Evolutionary conservation across 305 asterid genomes (phyloP), one percentile per base, ranked within the genome.

Genomic region (Fraxinus albicans): DNA sequence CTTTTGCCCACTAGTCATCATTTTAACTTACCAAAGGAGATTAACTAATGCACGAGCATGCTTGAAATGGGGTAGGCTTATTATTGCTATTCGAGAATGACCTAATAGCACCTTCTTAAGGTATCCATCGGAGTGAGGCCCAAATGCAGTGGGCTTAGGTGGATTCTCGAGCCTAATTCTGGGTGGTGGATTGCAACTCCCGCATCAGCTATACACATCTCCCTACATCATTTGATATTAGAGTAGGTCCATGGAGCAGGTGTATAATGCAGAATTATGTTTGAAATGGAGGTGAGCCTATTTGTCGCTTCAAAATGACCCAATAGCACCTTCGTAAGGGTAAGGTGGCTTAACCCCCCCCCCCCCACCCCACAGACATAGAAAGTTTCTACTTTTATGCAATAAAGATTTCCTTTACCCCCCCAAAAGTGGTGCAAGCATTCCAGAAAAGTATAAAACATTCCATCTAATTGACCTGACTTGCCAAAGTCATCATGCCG

Each of bases 271-370:
- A 44, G 17, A 13, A 12, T 12, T 42, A 44, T 44, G 17, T 17
- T 44, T 44, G 17, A 44, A 44, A 44, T 44, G 55, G 55, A 44
- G 55, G n/a, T 44, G 17, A 12, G 53, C 53, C 53, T 44, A 9
- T 44, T 44, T 44, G 17, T 9, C 17, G 17, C 53, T 44, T 44
- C 53, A 12, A 12, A 44, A 12, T 44, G 17, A 10, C 3, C 53
- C 15, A 44, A 44, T 44, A 44, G 53, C 4, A 10, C 17, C 17
- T 44, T 44, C 4, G 0, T 44, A 44, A 12, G 53, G 53, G 44
- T 38, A 13, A 44, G 6, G 55, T 44, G 17, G 27, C 27, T 25
- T 25, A 95, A 93, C 21, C 53, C 42, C 15, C 10, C 44, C 44
- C 42, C 42, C 42, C 42, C 42, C 42, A 4, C 38, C 7, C 7